Conservation (phyloP, 768 basidiomycete species). For the Psilocybe cyanescens region DNA sequence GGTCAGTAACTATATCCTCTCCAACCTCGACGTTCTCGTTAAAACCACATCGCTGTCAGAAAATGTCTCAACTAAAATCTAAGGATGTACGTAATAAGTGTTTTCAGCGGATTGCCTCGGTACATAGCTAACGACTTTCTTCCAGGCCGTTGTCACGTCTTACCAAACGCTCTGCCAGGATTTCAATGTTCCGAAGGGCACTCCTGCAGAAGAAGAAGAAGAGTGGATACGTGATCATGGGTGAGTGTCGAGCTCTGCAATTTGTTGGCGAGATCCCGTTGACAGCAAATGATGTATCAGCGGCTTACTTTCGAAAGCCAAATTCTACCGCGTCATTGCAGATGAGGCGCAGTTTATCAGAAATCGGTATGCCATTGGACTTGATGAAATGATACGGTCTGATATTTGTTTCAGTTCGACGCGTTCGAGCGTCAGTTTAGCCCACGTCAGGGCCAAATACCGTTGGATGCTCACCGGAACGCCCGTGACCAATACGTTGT, state of each 20-base stretch:
- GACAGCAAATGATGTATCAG: conserved; percentile 26
- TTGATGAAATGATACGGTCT: neutral
- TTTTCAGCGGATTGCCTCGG: neutral
- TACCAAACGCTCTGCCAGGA: conserved; percentile 74
- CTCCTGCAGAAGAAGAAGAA: conserved; percentile 48
- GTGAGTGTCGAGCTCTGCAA: conserved; percentile 29
- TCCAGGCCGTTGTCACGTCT: conserved; percentile 75
- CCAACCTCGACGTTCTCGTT: neutral
- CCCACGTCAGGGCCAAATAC: conserved; percentile 64
- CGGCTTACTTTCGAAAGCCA: conserved; percentile 62
- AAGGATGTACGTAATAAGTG: conserved; percentile 47
- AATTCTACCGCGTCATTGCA: conserved; percentile 72
- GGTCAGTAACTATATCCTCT: conserved; percentile 24
- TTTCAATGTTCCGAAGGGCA: conserved; percentile 53
- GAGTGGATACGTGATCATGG: conserved; percentile 54
- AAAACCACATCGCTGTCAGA: conserved; percentile 28
- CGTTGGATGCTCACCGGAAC: conserved; percentile 84
- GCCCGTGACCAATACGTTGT: conserved; percentile 75
- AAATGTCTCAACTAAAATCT: conserved; percentile 47
- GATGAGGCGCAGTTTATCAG: conserved; percentile 84
- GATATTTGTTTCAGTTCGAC: conserved; percentile 44
- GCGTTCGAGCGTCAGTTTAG: conserved; percentile 59
- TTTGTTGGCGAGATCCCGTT: neutral
- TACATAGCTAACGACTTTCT: no score
- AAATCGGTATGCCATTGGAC: conserved; percentile 46